phyloP scores from a whole-genome alignment of 768 basidiomycete genomes.

The Russula earlei region DNA sequence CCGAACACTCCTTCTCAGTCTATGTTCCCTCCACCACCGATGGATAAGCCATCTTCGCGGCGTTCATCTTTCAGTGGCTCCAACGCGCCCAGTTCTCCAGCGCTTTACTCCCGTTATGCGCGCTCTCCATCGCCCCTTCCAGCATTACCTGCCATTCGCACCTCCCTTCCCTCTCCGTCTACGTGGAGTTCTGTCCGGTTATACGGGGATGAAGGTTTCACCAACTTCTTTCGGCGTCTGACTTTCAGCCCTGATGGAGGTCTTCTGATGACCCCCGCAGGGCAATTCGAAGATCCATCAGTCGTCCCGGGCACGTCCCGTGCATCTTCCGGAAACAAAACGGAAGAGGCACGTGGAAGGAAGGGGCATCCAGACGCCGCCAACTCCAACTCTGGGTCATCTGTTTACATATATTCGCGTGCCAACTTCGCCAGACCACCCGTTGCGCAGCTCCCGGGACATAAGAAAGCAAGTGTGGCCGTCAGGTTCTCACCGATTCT shows the following conservation, averaged over 20 bases:
- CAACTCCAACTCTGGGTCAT: constrained; percentile 37
- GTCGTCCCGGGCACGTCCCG: constrained; percentile 34
- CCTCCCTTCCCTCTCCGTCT: constrained; percentile 39
- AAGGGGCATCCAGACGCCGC: constrained; percentile 41
- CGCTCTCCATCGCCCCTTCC: constrained; percentile 87
- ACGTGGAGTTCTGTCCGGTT: constrained; percentile 65
- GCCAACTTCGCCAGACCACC: constrained; percentile 91
- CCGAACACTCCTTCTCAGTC: constrained; percentile 53
- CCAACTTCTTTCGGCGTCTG: constrained; percentile 91
- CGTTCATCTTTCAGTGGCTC: constrained; percentile 67
- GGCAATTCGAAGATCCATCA: constrained; percentile 91
- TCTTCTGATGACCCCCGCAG: constrained; percentile 88
- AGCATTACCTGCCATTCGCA: constrained; percentile 86
- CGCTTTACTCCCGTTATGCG: constrained; percentile 50
- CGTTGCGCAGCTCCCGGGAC: constrained; percentile 89
- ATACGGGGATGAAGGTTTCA: constrained; percentile 92
- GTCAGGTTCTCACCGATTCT: constrained; percentile 90
- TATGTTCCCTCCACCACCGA: constrained; percentile 54
- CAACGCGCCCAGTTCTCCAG: constrained; percentile 68
- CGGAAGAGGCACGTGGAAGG: constrained; percentile 38
- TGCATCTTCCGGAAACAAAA: constrained; percentile 29
- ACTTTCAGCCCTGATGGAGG: constrained; percentile 94
- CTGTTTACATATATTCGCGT: constrained; percentile 92
- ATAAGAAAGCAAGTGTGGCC: constrained; percentile 91
- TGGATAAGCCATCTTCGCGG: constrained; percentile 55